Base-by-base conservation (phyloP, 2,329 filamentous ascomycete genomes). In the Fusarium keratoplasticum region DNA sequence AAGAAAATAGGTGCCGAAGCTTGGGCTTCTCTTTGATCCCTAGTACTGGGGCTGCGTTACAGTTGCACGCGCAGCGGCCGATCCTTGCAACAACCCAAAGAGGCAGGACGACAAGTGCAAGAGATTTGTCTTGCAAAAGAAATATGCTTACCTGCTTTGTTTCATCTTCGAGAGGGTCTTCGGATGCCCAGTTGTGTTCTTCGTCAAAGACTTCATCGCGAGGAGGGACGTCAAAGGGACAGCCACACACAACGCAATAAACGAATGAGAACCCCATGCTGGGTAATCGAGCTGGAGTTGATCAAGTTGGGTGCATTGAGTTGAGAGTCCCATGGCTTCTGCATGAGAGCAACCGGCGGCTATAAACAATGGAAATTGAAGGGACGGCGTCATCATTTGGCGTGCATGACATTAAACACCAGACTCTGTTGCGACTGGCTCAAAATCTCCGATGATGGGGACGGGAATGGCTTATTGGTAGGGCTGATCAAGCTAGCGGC, bases 211-310 rank as follows among this genome's bases (percentile, higher is more conserved):
- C 25, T 2, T 54, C 36, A 5, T 61, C 42, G 16, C n/a, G n/a
- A 31, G 42, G 61, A 2, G 61, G 66, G 8, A 67, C 65, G 11
- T 68, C 66, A 22, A 68, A 64, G 9, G 66, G 61, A 16, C 61
- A 68, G 27, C 61, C 66, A 55, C 66, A 68, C 29, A 61, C n/a
- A 29, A 61, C 64, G 6, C 66, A 68, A 25, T 60, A 64, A 1
- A 68, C 36, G 10, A 38, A 60, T 22, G 54, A 31, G 25, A 42
- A 13, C 2, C 35, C 44, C 64, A 66, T 66, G 1, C 2, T 59
- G 13, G 18, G 27, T 27, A 33, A 7, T 8, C 6, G 4, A 42
- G 18, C 20, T 47, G 14, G 22, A 47, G 20, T 22, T 7, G 14
- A 38, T 58, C 10, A 27, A 18, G 9, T 20, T 27, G 18, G 6